Conservation (phyloP, 2,329 filamentous ascomycete genomes). For the Tolypocladium tundrense region DNA sequence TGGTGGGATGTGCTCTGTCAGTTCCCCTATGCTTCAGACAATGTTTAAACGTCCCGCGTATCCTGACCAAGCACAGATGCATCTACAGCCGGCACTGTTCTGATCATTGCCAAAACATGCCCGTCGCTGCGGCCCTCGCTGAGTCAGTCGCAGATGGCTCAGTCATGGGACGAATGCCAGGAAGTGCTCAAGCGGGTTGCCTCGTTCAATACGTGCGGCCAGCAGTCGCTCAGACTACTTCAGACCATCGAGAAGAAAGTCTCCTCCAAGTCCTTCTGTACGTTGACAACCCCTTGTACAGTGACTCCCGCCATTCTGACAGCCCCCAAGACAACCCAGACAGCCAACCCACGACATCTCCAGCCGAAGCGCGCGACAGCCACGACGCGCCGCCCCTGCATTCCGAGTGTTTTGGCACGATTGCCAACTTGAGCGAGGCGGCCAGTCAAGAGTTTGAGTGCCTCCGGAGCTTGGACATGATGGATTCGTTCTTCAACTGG, state of each 20-base stretch:
- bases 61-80: constrained; percentile 4
- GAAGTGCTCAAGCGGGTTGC: constrained; percentile 3
- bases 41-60: not conserved
- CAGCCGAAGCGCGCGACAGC: not conserved
- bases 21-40: constrained; percentile 2
- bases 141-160: not conserved
- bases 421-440: not conserved
- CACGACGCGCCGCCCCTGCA: not conserved
- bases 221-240: constrained; percentile 1
- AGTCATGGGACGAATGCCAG: constrained; percentile 5
- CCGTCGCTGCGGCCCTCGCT: not conserved
- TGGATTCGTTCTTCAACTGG: constrained; percentile 3
- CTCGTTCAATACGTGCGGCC: not conserved
- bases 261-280: not conserved
- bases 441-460: not conserved
- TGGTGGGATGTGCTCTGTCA: constrained; percentile 29
- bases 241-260: constrained; percentile 2
- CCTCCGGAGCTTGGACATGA: constrained; percentile 1
- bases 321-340: no score
- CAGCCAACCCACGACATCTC: not conserved
- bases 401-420: not conserved
- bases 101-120: constrained; percentile 7
- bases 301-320: no score
- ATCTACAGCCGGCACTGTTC: constrained; percentile 8
- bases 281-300: not conserved